These are phyloP conservation scores for Phytophthora litchii DNA, from an alignment of 352 stramenopile species.

Conservation along the genomic window DNA sequence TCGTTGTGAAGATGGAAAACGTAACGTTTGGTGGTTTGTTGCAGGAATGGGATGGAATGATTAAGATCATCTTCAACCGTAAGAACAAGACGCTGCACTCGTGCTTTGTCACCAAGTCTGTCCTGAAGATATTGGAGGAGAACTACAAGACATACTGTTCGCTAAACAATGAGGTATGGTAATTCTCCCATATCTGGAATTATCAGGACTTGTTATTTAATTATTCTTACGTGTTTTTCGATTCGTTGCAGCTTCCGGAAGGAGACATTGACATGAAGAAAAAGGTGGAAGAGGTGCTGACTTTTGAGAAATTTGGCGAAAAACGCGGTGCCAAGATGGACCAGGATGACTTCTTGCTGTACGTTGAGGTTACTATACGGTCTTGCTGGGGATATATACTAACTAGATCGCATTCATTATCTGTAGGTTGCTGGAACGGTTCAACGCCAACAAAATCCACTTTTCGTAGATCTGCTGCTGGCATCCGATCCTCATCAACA, in stretches of 20 bases:
- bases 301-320: slow-evolving; percentile 79
- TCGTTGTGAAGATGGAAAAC: neutral
- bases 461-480: slow-evolving; percentile 83
- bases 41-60: slow-evolving; percentile 99
- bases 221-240: neutral
- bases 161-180: slow-evolving; percentile 85
- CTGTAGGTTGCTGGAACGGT: slow-evolving; percentile 92
- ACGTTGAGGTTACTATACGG: slow-evolving; percentile 22
- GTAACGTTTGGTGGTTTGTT: slow-evolving; percentile 19
- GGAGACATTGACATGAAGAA: slow-evolving; percentile 90
- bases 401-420: slow-evolving; percentile 9
- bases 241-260: slow-evolving; percentile 59
- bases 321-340: slow-evolving; percentile 97
- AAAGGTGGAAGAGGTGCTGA: slow-evolving; percentile 94
- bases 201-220: neutral
- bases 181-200: neutral
- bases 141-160: slow-evolving; percentile 97
- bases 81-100: slow-evolving; percentile 99
- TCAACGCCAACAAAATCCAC: slow-evolving; percentile 97
- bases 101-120: slow-evolving; percentile 97
- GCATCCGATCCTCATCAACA: neutral
- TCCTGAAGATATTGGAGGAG: slow-evolving; percentile 95
- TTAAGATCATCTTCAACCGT: slow-evolving; percentile 99
- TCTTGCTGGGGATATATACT: neutral
- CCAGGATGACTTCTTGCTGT: slow-evolving; percentile 97